These are phyloP conservation scores for Pleurotus citrinopileatus DNA, from an alignment of 768 basidiomycete genomes.

Conservation along the genomic window DNA sequence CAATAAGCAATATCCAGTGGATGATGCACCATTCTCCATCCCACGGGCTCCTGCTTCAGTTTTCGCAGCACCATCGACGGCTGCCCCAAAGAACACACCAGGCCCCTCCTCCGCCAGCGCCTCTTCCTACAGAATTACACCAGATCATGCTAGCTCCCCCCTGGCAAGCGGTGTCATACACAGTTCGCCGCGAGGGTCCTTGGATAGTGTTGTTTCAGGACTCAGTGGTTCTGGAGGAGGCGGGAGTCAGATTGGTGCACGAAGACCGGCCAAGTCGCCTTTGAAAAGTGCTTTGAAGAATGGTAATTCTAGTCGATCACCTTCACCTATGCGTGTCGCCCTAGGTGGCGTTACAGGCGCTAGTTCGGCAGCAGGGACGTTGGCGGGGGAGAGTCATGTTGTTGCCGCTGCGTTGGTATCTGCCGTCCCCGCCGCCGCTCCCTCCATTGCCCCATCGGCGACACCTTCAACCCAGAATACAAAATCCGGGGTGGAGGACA, in stretches of 20 bases:
- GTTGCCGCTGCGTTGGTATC: too few species aligned
- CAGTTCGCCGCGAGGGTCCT: background rate
- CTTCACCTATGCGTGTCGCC: constrained; percentile 20
- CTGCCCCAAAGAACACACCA: too few species aligned
- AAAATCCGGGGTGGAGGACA: too few species aligned
- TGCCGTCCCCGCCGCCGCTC: too few species aligned
- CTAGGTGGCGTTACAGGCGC: background rate
- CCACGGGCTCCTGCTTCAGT: constrained; percentile 36
- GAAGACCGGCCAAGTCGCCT: constrained; percentile 42
- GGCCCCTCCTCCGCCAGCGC: too few species aligned
- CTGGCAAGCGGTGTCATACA: background rate
- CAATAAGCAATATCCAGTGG: constrained; percentile 9
- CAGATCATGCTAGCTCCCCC: too few species aligned
- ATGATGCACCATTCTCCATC: constrained; percentile 6
- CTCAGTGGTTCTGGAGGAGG: background rate
- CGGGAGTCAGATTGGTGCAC: constrained; percentile 1
- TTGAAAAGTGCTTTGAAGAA: constrained; percentile 63
- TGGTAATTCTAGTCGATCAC: constrained; percentile 48
- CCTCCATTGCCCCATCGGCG: too few species aligned
- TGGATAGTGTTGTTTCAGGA: constrained; percentile 1
- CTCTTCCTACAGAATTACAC: too few species aligned
- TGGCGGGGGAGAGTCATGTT: too few species aligned
- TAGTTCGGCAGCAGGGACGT: too few species aligned
- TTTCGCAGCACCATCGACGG: constrained; percentile 21
- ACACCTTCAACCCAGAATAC: too few species aligned